Percentiles rank a stretch among this genome's conserved stretches.
Conservation (phyloP, 352 stramenopile genomes). For the Globisporangium irregulare region DNA sequence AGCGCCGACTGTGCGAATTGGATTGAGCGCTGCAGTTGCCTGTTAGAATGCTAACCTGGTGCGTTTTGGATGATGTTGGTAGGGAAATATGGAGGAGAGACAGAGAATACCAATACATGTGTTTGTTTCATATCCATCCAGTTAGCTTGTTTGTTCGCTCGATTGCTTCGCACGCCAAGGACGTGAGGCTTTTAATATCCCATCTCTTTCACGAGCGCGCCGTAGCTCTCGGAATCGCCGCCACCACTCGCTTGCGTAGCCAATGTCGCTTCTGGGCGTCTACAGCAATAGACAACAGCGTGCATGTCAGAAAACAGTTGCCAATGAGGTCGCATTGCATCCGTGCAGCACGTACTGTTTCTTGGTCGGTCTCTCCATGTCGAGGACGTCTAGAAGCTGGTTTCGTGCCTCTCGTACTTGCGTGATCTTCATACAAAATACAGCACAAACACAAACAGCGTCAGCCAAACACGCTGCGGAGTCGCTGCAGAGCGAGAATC, state of each 20-base stretch:
- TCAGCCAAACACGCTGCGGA: neutral
- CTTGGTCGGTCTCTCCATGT: conserved; percentile 56
- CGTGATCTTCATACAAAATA: conserved; percentile 31
- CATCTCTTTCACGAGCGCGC: conserved; percentile 75
- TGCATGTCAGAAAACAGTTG: neutral
- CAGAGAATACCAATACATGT: neutral
- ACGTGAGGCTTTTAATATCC: conserved; percentile 43
- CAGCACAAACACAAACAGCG: neutral
- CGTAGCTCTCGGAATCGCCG: conserved; percentile 32
- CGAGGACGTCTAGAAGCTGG: conserved; percentile 58
- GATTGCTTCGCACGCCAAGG: neutral
- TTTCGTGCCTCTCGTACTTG: conserved; percentile 53
- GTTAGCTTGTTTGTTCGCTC: neutral
- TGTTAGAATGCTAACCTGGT: conserved; percentile 9
- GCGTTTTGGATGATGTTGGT: neutral
- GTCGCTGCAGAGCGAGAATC: neutral
- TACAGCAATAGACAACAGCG: neutral
- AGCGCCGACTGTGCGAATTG: neutral
- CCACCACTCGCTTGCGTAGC: neutral
- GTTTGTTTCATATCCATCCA: neutral
- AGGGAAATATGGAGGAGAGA: neutral
- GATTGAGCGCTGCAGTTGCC: conserved; percentile 7
- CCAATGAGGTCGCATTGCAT: neutral
- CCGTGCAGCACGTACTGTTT: conserved; percentile 38
- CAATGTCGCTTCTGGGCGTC: conserved; percentile 3